Percentiles rank a stretch among this genome's conserved stretches.
These are phyloP conservation scores for Acmispon strigosus DNA, from an alignment of 306 rosid genomes.

Conservation along the genomic window DNA sequence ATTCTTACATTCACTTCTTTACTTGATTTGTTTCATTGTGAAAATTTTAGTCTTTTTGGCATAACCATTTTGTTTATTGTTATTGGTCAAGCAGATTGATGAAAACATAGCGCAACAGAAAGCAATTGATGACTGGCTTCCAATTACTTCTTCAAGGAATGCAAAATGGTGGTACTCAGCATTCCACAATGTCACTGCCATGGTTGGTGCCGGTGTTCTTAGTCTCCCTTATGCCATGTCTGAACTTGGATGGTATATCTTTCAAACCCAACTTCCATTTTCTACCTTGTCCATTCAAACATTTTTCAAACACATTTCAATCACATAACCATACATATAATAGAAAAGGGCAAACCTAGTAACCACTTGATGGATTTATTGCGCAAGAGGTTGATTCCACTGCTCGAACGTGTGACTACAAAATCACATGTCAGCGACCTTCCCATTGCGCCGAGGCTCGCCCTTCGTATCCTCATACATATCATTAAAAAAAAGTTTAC, in stretches of 20 bases:
- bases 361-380: too few relatives aligned
- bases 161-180: slow-evolving; percentile 94
- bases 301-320: background rate
- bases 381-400: too few relatives aligned
- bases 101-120: slow-evolving; percentile 26
- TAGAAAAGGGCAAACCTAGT: too few relatives aligned
- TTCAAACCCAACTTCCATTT: background rate
- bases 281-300: background rate
- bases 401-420: too few relatives aligned
- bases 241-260: slow-evolving; percentile 57
- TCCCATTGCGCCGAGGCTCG: too few relatives aligned
- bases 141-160: slow-evolving; percentile 66
- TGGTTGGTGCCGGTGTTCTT: slow-evolving; percentile 85
- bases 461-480: too few relatives aligned
- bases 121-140: slow-evolving; percentile 68
- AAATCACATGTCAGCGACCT: too few relatives aligned
- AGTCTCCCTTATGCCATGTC: slow-evolving; percentile 77
- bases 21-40: background rate
- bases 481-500: too few relatives aligned
- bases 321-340: background rate
- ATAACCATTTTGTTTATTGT: background rate
- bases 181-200: slow-evolving; percentile 80
- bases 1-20: background rate
- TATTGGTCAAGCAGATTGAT: slow-evolving; percentile 15
- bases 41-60: background rate